Conservation (phyloP, 306 rosid species). For the Fragaria ananassa region DNA sequence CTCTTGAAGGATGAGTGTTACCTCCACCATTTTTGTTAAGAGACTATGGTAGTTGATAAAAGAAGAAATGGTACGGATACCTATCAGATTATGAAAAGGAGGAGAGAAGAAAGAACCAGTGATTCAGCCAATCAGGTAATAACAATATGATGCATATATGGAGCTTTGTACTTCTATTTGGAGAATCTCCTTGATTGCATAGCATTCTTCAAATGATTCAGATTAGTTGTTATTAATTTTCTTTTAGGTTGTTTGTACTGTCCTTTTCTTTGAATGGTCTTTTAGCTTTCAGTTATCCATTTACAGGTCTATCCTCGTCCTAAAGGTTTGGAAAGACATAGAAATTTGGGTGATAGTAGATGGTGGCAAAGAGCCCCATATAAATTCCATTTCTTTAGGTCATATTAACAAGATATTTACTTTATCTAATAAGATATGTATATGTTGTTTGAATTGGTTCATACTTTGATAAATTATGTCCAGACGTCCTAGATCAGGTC, state of each 20-base stretch:
- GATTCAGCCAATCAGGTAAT: neutral
- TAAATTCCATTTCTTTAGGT: conserved; percentile 26
- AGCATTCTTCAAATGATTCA: neutral
- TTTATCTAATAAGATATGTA: neutral
- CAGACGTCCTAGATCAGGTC: neutral
- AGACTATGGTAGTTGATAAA: neutral
- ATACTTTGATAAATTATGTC: neutral
- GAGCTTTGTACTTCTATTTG: neutral
- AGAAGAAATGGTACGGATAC: neutral
- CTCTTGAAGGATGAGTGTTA: neutral
- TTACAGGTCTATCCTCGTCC: conserved; percentile 71
- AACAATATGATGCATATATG: neutral
- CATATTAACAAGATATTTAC: neutral
- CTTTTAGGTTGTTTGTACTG: neutral
- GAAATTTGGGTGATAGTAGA: conserved; percentile 35
- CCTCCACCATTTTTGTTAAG: neutral
- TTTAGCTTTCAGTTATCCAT: conserved; percentile 23
- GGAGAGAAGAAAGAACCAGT: neutral
- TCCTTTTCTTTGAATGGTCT: conserved; percentile 9
- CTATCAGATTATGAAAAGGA: neutral
- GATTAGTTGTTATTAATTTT: neutral
- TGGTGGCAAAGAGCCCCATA: conserved; percentile 42
- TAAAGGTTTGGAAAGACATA: conserved; percentile 60
- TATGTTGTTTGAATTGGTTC: neutral
- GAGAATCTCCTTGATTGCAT: neutral